Evolutionary conservation across 257 asterid genomes (phyloP), one percentile per base, ranked within the genome.

Genomic region (Paraleonurus japonicus): DNA sequence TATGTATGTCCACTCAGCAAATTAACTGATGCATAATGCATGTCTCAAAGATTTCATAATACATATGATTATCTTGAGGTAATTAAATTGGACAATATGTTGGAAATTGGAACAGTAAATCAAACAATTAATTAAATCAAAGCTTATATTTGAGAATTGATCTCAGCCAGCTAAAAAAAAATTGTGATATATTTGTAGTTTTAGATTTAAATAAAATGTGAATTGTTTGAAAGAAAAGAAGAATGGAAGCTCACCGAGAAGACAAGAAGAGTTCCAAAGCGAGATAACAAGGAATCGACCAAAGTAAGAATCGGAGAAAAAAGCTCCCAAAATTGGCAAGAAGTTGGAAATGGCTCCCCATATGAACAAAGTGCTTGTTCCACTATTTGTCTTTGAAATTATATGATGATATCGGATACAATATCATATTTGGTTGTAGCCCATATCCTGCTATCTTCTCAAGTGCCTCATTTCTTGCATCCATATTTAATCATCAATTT

Each of bases 321-420:
- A 87, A 66, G 97, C 97, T n/a, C 97, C 97, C 17, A 88, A 48
- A 37, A 82, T 83, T 0, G 97, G 96, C 82, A 85, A 17, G 90
- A 88, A 85, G 69, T 84, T 81, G 6, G 92, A 83, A 2, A 70
- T 57, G 54, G 97, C 94, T 0, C 59, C 70, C 97, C 97, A 90
- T 75, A 82, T 78, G 69, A 87, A 82, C 66, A 90, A 54, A 28
- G 80, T 67, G 65, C 22, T 82, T 2, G 84, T 64, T 8, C 81
- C 94, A 35, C 94, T 51, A 24, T n/a, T n/a, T n/a, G n/a, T n/a
- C 74, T 33, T 75, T 84, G 4, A 88, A 76, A 65, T 90, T 80
- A 66, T 90, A 88, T 32, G 72, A 81, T n/a, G 45, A 19, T 11
- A 28, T 82, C 61, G 88, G 71, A 66, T 90, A 88, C 8, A 88